These are phyloP conservation scores for Microcyclosporella mali DNA, from an alignment of 2,329 filamentous ascomycete genomes.

Conservation along the genomic window DNA sequence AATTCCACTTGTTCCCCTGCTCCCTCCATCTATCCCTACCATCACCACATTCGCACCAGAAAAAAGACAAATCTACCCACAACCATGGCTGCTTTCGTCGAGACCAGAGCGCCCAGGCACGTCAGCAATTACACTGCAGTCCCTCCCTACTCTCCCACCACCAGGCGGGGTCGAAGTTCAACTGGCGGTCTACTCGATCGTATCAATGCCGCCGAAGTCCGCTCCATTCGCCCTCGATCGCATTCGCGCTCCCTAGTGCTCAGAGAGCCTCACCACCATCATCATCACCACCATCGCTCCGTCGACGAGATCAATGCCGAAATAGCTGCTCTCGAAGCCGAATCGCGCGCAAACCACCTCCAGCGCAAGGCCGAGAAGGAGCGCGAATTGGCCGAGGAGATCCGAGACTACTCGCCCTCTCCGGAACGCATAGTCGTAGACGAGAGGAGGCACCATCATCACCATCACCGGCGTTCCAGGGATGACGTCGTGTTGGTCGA, in stretches of 20 bases:
- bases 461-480: not conserved
- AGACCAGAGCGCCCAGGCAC: not conserved
- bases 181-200: conserved; percentile 4
- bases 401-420: conserved; percentile 41
- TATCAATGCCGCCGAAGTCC: conserved; percentile 2
- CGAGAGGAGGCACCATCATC: conserved; percentile 21
- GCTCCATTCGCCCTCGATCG: conserved; percentile 3
- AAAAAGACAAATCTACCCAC: not conserved
- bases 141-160: not conserved
- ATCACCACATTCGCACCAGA: conserved; percentile 22
- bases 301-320: conserved; percentile 66
- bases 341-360: conserved; percentile 49
- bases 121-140: not conserved
- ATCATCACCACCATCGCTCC: conserved; percentile 21
- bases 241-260: conserved; percentile 14
- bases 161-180: not conserved
- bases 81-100: not conserved
- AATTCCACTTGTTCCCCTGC: too few species aligned
- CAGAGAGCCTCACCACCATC: conserved; percentile 2
- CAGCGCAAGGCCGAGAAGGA: conserved; percentile 49
- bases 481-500: not conserved
- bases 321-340: conserved; percentile 63
- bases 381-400: conserved; percentile 33
- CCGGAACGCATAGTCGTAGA: conserved; percentile 39
- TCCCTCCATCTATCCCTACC: not conserved